Evolutionary conservation across 441 rosid species (phyloP).

Genomic region (Euphorbia schlechtendalii): DNA sequence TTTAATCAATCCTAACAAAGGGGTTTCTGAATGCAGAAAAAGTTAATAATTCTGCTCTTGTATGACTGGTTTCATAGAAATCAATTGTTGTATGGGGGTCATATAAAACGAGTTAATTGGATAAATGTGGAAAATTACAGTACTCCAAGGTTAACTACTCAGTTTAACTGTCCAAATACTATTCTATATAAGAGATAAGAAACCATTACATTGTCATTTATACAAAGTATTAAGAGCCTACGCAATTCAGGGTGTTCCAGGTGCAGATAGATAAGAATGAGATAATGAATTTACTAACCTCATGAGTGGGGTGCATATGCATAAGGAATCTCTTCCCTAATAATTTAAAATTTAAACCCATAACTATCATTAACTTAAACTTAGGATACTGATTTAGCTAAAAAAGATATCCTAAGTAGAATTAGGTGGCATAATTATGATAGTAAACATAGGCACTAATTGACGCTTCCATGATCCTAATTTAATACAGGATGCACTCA

Average conservation of each 20-base stretch:
- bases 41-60: too few species aligned
- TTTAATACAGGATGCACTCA: conserved; percentile 8
- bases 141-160: neutral
- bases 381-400: conserved; percentile 11
- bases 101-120: neutral
- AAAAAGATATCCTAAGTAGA: neutral
- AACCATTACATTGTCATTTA: neutral
- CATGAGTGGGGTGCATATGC: conserved; percentile 17
- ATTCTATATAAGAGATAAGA: neutral
- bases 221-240: neutral
- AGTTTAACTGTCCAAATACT: neutral
- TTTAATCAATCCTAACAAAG: neutral
- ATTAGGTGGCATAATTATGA: conserved; percentile 24
- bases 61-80: neutral
- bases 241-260: neutral
- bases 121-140: neutral
- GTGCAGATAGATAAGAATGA: neutral
- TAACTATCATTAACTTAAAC: neutral
- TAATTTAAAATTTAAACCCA: neutral
- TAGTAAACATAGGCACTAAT: conserved; percentile 27
- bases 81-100: neutral
- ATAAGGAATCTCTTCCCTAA: conserved; percentile 1
- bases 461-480: conserved; percentile 19
- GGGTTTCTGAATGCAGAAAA: neutral
- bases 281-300: neutral